These are phyloP conservation scores for Seiridium cupressi DNA, from an alignment of 2,329 filamentous ascomycete species.

Conservation along the genomic window DNA sequence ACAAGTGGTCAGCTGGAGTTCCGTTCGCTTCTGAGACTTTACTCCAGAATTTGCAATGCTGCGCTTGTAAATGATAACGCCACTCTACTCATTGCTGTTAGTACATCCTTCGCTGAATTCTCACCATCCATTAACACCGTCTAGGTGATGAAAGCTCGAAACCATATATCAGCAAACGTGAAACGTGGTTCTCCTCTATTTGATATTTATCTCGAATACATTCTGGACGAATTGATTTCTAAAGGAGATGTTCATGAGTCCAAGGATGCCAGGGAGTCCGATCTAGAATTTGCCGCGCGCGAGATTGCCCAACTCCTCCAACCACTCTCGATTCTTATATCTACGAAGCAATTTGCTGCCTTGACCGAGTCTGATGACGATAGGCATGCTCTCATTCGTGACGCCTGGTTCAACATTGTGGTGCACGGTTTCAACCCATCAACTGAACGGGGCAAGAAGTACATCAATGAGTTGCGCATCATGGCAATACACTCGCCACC, in stretches of 20 bases:
- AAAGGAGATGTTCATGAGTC: conserved; percentile 82
- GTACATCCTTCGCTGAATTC: conserved; percentile 24
- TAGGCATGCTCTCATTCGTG: conserved; percentile 70
- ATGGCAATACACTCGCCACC: conserved; percentile 87
- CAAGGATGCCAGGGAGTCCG: conserved; percentile 70
- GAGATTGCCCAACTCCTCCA: conserved; percentile 87
- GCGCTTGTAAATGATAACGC: conserved; percentile 68
- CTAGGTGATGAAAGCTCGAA: conserved; percentile 72
- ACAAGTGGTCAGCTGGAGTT: conserved; percentile 80
- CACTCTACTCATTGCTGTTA: conserved; percentile 68
- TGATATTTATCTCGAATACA: conserved; percentile 77
- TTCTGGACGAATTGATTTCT: conserved; percentile 84
- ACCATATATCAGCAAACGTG: conserved; percentile 70
- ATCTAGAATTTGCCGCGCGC: conserved; percentile 77
- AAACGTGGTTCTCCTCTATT: conserved; percentile 72
- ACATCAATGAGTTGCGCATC: conserved; percentile 74
- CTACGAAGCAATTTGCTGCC: conserved; percentile 56
- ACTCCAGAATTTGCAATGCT: conserved; percentile 71
- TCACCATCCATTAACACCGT: conserved; percentile 9
- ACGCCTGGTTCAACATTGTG: conserved; percentile 98
- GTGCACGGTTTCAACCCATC: conserved; percentile 84
- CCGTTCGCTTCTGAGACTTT: conserved; percentile 80
- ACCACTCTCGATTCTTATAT: conserved; percentile 83
- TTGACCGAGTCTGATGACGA: conserved; percentile 58
- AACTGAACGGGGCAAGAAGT: conserved; percentile 70